phyloP scores from a whole-genome alignment of 495 filamentous ascomycete genomes.

The Lophium mytilinum region DNA sequence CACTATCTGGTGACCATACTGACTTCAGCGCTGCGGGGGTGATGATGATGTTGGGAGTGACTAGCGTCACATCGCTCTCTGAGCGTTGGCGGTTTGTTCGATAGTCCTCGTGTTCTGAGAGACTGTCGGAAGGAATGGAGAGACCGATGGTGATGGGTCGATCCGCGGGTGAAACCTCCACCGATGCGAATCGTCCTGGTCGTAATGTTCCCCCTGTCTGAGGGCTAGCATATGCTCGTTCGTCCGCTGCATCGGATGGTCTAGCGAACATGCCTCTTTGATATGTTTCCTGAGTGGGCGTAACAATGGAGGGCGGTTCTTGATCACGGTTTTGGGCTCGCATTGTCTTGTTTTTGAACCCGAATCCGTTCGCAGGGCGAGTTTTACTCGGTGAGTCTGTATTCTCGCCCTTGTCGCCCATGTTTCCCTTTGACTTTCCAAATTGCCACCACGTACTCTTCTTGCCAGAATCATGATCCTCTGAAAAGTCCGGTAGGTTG shows the following conservation, averaged over 20 bases:
- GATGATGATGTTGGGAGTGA: slow-evolving; percentile 54
- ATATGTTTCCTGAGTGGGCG: not conserved
- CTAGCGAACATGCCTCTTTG: not conserved
- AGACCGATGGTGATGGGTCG: slow-evolving; percentile 75
- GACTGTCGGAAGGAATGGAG: slow-evolving; percentile 53
- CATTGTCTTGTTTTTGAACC: not conserved
- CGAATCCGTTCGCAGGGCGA: not conserved
- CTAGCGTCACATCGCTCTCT: slow-evolving; percentile 25
- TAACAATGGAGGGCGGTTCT: not conserved
- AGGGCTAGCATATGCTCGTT: slow-evolving; percentile 1
- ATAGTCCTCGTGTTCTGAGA: slow-evolving; percentile 35
- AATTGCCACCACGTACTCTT: not conserved
- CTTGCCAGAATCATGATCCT: not conserved
- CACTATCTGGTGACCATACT: slow-evolving; percentile 49
- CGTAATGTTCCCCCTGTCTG: slow-evolving; percentile 7
- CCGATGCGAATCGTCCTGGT: slow-evolving; percentile 7
- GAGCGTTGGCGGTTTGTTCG: slow-evolving; percentile 15
- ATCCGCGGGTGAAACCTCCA: slow-evolving; percentile 65
- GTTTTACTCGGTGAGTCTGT: not conserved
- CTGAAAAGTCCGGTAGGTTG: slow-evolving; percentile 1
- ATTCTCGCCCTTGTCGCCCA: not conserved
- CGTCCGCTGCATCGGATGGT: not conserved
- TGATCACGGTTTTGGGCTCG: not conserved
- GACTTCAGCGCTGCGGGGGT: slow-evolving; percentile 58
- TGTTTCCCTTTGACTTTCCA: not conserved